phyloP scores from a whole-genome alignment of 2,329 filamentous ascomycete genomes.

The Paracoccidioides brasiliensis region DNA sequence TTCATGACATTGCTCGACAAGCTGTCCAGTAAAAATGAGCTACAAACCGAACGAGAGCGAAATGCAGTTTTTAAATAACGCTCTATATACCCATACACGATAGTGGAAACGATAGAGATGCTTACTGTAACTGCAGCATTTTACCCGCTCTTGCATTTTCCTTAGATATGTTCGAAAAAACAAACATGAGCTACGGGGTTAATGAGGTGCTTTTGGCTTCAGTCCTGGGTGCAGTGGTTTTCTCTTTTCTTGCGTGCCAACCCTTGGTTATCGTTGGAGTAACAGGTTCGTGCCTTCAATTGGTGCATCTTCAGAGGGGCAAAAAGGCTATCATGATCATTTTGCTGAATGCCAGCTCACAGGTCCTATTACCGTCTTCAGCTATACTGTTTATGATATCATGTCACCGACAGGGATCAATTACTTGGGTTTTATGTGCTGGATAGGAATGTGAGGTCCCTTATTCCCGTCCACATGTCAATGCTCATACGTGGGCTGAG shows the following conservation, averaged over 20 bases:
- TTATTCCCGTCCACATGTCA: background rate
- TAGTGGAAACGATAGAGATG: slow-evolving; percentile 1
- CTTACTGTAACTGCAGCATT: slow-evolving; percentile 44
- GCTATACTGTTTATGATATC: slow-evolving; percentile 88
- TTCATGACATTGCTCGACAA: background rate
- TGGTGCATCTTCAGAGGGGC: background rate
- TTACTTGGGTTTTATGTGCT: slow-evolving; percentile 82
- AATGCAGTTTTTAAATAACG: background rate
- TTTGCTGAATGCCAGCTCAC: slow-evolving; percentile 40
- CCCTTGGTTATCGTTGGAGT: slow-evolving; percentile 85
- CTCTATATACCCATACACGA: background rate
- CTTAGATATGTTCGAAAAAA: slow-evolving; percentile 86
- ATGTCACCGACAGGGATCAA: slow-evolving; percentile 63
- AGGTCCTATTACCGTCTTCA: slow-evolving; percentile 86
- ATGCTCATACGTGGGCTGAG: background rate
- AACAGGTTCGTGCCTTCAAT: slow-evolving; percentile 41
- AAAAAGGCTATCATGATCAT: too few relatives aligned
- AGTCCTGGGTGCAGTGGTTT: slow-evolving; percentile 70
- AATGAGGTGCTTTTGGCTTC: slow-evolving; percentile 84
- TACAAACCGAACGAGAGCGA: background rate
- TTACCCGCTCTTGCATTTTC: slow-evolving; percentile 79
- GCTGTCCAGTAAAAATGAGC: background rate
- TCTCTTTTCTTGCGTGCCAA: slow-evolving; percentile 65
- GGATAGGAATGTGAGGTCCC: slow-evolving; percentile 61
- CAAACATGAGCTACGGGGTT: slow-evolving; percentile 69